These are phyloP conservation scores for Plantago major DNA, from an alignment of 257 asterid genomes.

Conservation along the genomic window DNA sequence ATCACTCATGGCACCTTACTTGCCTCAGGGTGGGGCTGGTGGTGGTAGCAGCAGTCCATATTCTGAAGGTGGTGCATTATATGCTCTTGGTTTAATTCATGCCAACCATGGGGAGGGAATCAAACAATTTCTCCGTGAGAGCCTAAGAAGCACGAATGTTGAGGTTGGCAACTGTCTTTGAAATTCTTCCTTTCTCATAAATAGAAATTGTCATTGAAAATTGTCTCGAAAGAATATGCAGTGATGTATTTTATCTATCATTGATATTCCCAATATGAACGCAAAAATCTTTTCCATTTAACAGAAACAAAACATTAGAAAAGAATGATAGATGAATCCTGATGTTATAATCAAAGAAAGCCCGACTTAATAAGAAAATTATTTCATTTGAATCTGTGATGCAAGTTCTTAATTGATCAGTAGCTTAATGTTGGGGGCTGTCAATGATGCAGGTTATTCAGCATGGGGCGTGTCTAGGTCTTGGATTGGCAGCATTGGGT, in stretches of 20 bases:
- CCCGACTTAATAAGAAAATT: not conserved
- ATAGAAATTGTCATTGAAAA: not conserved
- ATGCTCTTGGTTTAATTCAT: constrained; percentile 94
- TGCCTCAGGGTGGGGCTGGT: constrained; percentile 94
- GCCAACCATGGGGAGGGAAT: constrained; percentile 99
- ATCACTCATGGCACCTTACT: constrained; percentile 96
- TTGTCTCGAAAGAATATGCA: too few relatives aligned
- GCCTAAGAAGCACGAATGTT: constrained; percentile 74
- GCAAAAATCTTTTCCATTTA: too few relatives aligned
- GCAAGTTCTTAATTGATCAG: constrained; percentile 5
- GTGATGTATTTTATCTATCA: too few relatives aligned
- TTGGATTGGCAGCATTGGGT: constrained; percentile 94
- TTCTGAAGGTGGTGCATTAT: constrained; percentile 97
- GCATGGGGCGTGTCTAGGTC: constrained; percentile 99
- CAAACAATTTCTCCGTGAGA: constrained; percentile 86
- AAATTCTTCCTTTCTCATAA: too few relatives aligned
- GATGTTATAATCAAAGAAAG: not conserved
- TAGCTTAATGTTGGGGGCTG: constrained; percentile 17
- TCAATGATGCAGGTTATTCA: constrained; percentile 73
- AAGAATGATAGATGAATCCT: too few relatives aligned
- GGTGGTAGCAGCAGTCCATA: constrained; percentile 88
- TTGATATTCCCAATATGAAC: too few relatives aligned
- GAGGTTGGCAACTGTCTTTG: constrained; percentile 47
- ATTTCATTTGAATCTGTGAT: not conserved
- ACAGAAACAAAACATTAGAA: too few relatives aligned